A percentile compares a stretch with the other conserved stretches of the same genome.
phyloP scores from a whole-genome alignment of 352 stramenopile genomes.

The Phytophthora pisi region DNA sequence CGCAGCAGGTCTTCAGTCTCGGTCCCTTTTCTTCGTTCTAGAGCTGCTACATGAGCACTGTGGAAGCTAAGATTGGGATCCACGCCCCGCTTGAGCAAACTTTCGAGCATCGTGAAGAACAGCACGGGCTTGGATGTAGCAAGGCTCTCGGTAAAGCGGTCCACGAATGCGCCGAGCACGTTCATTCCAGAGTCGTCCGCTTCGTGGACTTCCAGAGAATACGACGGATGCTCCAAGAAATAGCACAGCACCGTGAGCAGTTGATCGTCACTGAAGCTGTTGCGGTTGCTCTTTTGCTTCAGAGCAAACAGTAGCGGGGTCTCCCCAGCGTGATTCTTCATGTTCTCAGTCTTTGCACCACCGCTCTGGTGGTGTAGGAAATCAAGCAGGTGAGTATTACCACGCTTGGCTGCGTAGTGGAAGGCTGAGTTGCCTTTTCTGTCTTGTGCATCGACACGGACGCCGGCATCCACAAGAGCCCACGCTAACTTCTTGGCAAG shows the following conservation, averaged over 20 bases:
- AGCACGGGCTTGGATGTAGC: slow-evolving; percentile 17
- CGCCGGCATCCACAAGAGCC: slow-evolving; percentile 63
- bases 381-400: slow-evolving; percentile 68
- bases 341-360: slow-evolving; percentile 42
- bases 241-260: slow-evolving; percentile 54
- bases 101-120: slow-evolving; percentile 52
- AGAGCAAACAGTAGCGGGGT: slow-evolving; percentile 60
- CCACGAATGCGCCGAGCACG: slow-evolving; percentile 55
- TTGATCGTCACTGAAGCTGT: slow-evolving; percentile 26
- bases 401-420: slow-evolving; percentile 62
- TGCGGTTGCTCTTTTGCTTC: slow-evolving; percentile 45
- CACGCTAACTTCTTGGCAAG: slow-evolving; percentile 65
- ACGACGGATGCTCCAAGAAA: slow-evolving; percentile 40
- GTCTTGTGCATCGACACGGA: slow-evolving; percentile 37
- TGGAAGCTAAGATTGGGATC: slow-evolving; percentile 54
- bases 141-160: slow-evolving; percentile 54
- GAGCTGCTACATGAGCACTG: slow-evolving; percentile 21
- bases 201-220: slow-evolving; percentile 47
- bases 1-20: slow-evolving; percentile 15
- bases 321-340: slow-evolving; percentile 48
- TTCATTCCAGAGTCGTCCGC: slow-evolving; percentile 50
- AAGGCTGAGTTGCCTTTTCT: slow-evolving; percentile 50
- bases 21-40: slow-evolving; percentile 12
- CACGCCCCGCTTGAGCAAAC: slow-evolving; percentile 62
- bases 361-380: slow-evolving; percentile 70